A percentile compares a stretch with the other conserved stretches of the same genome.
These are phyloP conservation scores for Lipomyces sp. DNA, from an alignment of 805 yeast species.

Conservation along the genomic window DNA sequence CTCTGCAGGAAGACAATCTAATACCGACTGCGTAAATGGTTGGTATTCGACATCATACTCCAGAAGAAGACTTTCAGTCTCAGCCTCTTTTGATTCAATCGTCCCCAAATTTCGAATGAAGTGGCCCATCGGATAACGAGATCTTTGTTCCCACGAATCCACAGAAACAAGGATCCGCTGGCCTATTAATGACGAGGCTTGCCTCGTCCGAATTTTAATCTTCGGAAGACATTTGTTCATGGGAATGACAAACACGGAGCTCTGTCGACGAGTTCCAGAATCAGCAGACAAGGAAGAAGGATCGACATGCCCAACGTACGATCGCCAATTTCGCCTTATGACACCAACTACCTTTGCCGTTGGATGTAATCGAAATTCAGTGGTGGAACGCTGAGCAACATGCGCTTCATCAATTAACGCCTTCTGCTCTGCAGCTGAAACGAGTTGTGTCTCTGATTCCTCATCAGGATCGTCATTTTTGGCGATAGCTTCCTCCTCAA, in stretches of 20 bases:
- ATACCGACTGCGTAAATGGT: conserved; percentile 88
- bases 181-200: conserved; percentile 77
- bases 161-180: conserved; percentile 88
- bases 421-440: conserved; percentile 68
- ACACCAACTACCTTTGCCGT: conserved; percentile 91
- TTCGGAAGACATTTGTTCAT: conserved; percentile 89
- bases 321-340: conserved; percentile 88
- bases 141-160: conserved; percentile 85
- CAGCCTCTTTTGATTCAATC: conserved; percentile 89
- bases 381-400: conserved; percentile 47
- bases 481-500: conserved; percentile 69
- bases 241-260: conserved; percentile 68
- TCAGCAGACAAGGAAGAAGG: conserved; percentile 57
- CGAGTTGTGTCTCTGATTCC: conserved; percentile 47
- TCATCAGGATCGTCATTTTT: conserved; percentile 48
- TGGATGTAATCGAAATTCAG: conserved; percentile 64
- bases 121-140: conserved; percentile 91
- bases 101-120: conserved; percentile 86
- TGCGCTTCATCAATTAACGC: conserved; percentile 75
- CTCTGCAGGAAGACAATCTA: conserved; percentile 87
- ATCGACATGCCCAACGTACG: conserved; percentile 90
- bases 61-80: conserved; percentile 86
- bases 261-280: conserved; percentile 51
- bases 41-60: conserved; percentile 97
- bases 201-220: conserved; percentile 80